Base-by-base conservation (phyloP, 208 protist species). In the Porcisia deanei region DNA sequence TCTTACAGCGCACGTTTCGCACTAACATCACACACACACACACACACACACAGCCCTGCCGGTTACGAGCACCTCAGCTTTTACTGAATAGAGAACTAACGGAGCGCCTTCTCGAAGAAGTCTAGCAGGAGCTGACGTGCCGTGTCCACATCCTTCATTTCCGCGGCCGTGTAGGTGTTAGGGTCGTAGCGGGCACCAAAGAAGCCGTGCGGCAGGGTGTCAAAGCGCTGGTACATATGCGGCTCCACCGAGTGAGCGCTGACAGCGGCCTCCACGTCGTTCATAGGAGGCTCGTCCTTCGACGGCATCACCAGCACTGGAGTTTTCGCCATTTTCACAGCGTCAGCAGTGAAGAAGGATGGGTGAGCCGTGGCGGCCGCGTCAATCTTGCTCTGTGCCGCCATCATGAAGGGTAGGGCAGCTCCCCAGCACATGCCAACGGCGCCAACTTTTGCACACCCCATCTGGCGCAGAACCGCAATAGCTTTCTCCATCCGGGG, bases 371-470 rank as follows among this genome's bases (percentile, higher is more conserved):
- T 63, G 25, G 75, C 77, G 2, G 77, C 79, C 20, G 80, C 82
- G 43, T 91, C 85, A 34, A 85, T 67, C 54, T 77, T 52, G 20
- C 76, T 54, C 6, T 82, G 74, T 22, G 25, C 77, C 5, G 76
- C 72, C 14, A 87, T 61, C 16, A 74, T 52, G 43, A 92, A 76
- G 1, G 81, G 30, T 45, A 89, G 54, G 37, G 37, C 14, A 8
- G 80, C 71, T 2, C 90, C 90, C 86, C 90, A 94, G 86, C 90
- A 94, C 72, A 90, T 80, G 39, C 87, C 90, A 2, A 91, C 60
- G 2, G 75, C 70, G 3, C 64, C 85, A 45, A 94, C 73, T 73
- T 85, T 86, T 52, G 43, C 64, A 52, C 79, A 83, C 41, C 87
- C 89, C 57, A 91, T 49, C 37, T 75, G 65, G n/a, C 74, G 74